Evolutionary conservation across 1,284 basidiomycete genomes (phyloP).

Genomic region (Marasmius tenuissimus): DNA sequence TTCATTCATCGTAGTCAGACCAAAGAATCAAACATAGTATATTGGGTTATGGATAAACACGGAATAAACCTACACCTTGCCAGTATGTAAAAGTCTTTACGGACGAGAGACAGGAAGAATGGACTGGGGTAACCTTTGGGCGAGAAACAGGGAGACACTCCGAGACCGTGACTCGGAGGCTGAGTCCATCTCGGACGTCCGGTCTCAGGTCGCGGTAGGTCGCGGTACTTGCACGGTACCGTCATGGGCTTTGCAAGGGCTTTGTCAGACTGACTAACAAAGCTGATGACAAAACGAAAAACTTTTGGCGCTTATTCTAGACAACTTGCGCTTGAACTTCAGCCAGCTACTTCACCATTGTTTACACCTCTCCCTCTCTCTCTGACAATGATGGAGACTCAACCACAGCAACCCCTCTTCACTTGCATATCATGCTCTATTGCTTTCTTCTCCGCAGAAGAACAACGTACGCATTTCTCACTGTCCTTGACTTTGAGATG

Average conservation of each 20-base stretch:
- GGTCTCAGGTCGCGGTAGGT: background rate
- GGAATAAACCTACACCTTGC: too few relatives aligned
- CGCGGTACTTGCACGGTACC: too few relatives aligned
- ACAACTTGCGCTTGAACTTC: background rate
- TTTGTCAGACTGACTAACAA: background rate
- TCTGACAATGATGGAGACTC: conserved; percentile 17
- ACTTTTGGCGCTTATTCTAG: too few relatives aligned
- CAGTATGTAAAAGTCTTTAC: too few relatives aligned
- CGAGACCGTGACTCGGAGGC: too few relatives aligned
- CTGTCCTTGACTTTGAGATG: background rate
- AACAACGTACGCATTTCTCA: conserved; percentile 66
- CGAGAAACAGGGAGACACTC: too few relatives aligned
- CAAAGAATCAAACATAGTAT: too few relatives aligned
- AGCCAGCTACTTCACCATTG: background rate
- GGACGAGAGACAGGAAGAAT: too few relatives aligned
- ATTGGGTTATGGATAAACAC: too few relatives aligned
- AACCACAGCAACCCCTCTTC: conserved; percentile 46
- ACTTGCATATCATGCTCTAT: conserved; percentile 94
- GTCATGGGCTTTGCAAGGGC: background rate
- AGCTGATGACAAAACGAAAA: background rate
- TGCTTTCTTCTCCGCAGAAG: conserved; percentile 82
- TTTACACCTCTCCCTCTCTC: background rate
- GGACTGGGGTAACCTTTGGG: too few relatives aligned
- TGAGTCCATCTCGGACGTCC: too few relatives aligned
- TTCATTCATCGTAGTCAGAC: too few relatives aligned